A percentile compares a stretch with the other conserved stretches of the same genome.
Evolutionary conservation across 371 early-diverging fungal genomes (phyloP).

Genomic region (Polyrhizophydium stewartii): DNA sequence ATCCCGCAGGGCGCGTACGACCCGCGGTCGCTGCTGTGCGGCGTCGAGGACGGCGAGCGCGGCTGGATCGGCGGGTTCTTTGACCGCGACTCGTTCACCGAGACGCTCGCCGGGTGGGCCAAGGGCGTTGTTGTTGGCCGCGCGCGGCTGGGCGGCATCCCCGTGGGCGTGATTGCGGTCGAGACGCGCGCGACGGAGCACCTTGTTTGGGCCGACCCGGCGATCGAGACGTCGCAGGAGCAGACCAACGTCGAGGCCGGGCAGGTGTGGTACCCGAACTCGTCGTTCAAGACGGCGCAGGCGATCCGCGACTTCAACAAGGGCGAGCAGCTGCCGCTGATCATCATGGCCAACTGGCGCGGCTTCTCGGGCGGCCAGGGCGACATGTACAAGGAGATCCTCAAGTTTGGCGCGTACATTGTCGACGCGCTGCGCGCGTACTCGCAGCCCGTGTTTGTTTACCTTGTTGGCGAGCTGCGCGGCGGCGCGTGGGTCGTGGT

Average conservation of each 20-base stretch:
- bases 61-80: slow-evolving; percentile 74
- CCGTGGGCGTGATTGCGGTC: slow-evolving; percentile 97
- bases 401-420: slow-evolving; percentile 97
- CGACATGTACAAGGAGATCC: slow-evolving; percentile 97
- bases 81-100: slow-evolving; percentile 40
- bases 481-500: slow-evolving; percentile 99
- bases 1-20: slow-evolving; percentile 67
- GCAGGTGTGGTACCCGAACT: slow-evolving; percentile 98
- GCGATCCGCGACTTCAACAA: slow-evolving; percentile 97
- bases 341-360: slow-evolving; percentile 99
- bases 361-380: slow-evolving; percentile 99
- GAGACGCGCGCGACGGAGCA: slow-evolving; percentile 90
- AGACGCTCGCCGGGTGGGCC: slow-evolving; percentile 93
- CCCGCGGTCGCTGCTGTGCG: slow-evolving; percentile 86
- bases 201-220: slow-evolving; percentile 93
- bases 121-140: slow-evolving; percentile 88
- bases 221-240: slow-evolving; percentile 82
- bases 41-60: slow-evolving; percentile 61
- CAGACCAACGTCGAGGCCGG: slow-evolving; percentile 90
- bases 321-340: slow-evolving; percentile 95
- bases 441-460: slow-evolving; percentile 97
- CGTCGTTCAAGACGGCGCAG: slow-evolving; percentile 98
- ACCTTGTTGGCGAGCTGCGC: slow-evolving; percentile 94
- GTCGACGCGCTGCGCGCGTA: slow-evolving; percentile 93
- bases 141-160: slow-evolving; percentile 90